Percentiles rank a stretch among this genome's conserved stretches.
Conservation (phyloP, 176 grass and related monocot genomes). For the Sorghum bicolor region Sorghum_bicolor_NCBIv3 NC_012871.2:4924501-4925000, state of each 20-base stretch:
- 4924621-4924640: not conserved
- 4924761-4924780: conserved; percentile 81
- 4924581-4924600: not conserved
- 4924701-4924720: conserved; percentile 68
- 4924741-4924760: conserved; percentile 85
- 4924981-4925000: conserved; percentile 30
- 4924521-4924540: not conserved
- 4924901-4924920: conserved; percentile 19
- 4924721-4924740: conserved; percentile 85
- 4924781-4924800: conserved; percentile 64
- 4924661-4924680: conserved; percentile 85
- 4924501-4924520: not conserved
- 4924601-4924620: not conserved
- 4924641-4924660: conserved; percentile 23
- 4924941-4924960: conserved; percentile 26
- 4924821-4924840: conserved; percentile 80
- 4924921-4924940: conserved; percentile 21
- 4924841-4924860: conserved; percentile 94
- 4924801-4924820: conserved; percentile 81
- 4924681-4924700: conserved; percentile 89
- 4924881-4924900: conserved; percentile 39
- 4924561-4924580: not conserved
- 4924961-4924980: conserved; percentile 35
- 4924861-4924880: conserved; percentile 90
- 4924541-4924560: not conserved